phyloP scores from a whole-genome alignment of 352 stramenopile genomes.

The Phytophthora syringae region DNA sequence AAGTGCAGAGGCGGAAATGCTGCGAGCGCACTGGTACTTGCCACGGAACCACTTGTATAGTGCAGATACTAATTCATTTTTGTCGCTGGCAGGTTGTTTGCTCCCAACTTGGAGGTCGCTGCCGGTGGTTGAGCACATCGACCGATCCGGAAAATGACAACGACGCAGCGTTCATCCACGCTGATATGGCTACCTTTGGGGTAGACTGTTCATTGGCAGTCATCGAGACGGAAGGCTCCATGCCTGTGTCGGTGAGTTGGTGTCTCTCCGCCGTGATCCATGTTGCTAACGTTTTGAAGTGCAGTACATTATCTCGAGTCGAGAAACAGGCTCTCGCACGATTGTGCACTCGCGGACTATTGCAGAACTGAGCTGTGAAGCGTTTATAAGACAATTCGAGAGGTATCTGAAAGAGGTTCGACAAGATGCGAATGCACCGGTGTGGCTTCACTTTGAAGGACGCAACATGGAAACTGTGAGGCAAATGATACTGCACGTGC shows the following conservation, averaged over 20 bases:
- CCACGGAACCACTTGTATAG: slow-evolving; percentile 9
- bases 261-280: not conserved
- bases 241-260: slow-evolving; percentile 66
- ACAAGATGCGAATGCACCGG: slow-evolving; percentile 5
- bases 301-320: slow-evolving; percentile 78
- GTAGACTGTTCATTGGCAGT: slow-evolving; percentile 56
- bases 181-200: slow-evolving; percentile 47
- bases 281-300: slow-evolving; percentile 1
- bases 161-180: slow-evolving; percentile 61
- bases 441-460: slow-evolving; percentile 79
- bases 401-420: slow-evolving; percentile 21
- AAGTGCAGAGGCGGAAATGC: slow-evolving; percentile 79
- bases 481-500: slow-evolving; percentile 63
- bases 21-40: slow-evolving; percentile 60
- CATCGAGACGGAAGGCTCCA: slow-evolving; percentile 50
- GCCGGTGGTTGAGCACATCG: slow-evolving; percentile 68
- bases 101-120: slow-evolving; percentile 57
- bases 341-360: slow-evolving; percentile 75
- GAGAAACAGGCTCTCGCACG: slow-evolving; percentile 64
- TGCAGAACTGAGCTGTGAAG: slow-evolving; percentile 51
- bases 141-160: slow-evolving; percentile 57
- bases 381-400: slow-evolving; percentile 45
- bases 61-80: slow-evolving; percentile 1
- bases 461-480: slow-evolving; percentile 68
- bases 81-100: slow-evolving; percentile 48